A percentile compares a stretch with the other conserved stretches of the same genome.
These are phyloP conservation scores for Curvularia lunata DNA, from an alignment of 2,329 filamentous ascomycete species.

Conservation along the genomic window DNA sequence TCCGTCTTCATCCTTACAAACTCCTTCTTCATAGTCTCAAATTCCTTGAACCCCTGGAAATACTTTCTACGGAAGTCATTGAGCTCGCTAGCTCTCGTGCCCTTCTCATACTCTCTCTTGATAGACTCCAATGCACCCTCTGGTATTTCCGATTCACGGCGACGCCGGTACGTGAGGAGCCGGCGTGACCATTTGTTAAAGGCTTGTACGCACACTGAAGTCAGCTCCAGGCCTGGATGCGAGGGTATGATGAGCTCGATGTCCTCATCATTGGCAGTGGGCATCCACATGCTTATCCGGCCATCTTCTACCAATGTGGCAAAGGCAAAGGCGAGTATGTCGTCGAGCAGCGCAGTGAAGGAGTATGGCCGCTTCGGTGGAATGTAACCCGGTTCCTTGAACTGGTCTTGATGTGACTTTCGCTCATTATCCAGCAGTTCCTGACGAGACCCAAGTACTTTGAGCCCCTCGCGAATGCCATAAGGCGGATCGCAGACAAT, in stretches of 20 bases:
- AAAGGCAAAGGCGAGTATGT: constrained; percentile 83
- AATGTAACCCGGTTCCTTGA: constrained; percentile 64
- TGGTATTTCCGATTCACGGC: constrained; percentile 64
- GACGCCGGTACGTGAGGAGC: constrained; percentile 82
- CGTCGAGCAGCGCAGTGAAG: constrained; percentile 86
- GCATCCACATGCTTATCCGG: constrained; percentile 95
- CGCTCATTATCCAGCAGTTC: constrained; percentile 32
- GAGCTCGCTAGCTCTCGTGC: constrained; percentile 67
- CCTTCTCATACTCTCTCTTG: constrained; percentile 48
- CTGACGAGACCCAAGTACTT: constrained; percentile 81
- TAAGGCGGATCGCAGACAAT: constrained; percentile 97
- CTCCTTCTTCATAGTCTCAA: constrained; percentile 41
- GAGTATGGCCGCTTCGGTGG: constrained; percentile 92
- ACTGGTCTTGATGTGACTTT: constrained; percentile 36
- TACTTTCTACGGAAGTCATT: constrained; percentile 70
- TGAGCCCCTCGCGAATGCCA: constrained; percentile 88
- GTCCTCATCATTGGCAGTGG: constrained; percentile 69
- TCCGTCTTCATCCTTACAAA: constrained; percentile 33
- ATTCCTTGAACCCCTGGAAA: constrained; percentile 50
- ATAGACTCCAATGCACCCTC: constrained; percentile 23
- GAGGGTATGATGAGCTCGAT: constrained; percentile 77
- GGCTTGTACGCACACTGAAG: constrained; percentile 79
- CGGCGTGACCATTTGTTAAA: constrained; percentile 95
- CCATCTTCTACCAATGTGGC: constrained; percentile 78
- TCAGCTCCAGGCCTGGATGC: constrained; percentile 75